A percentile compares a stretch with the other conserved stretches of the same genome.
Evolutionary conservation across 768 basidiomycete genomes (phyloP).

Genomic region (Tubosaeta sp.): DNA sequence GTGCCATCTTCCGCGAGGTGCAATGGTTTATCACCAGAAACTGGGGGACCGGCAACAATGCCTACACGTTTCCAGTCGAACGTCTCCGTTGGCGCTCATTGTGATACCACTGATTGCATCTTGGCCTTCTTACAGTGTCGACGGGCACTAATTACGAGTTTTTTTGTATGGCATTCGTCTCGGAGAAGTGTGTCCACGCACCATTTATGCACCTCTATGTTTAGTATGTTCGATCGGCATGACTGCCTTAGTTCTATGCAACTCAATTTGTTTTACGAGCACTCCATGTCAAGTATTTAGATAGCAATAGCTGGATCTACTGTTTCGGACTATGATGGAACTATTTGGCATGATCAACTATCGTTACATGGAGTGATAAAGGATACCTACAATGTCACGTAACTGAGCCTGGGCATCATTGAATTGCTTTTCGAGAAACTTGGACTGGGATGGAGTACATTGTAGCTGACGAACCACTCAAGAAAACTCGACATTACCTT

Average conservation of each 20-base stretch:
- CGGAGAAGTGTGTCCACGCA: neutral
- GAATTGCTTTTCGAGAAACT: slow-evolving; percentile 92
- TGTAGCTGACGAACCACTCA: neutral
- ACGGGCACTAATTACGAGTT: neutral
- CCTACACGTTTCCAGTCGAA: slow-evolving; percentile 20
- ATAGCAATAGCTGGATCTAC: slow-evolving; percentile 17
- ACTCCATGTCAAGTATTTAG: neutral
- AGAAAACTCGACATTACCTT: slow-evolving; percentile 51
- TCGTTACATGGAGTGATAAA: neutral
- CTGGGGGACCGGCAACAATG: slow-evolving; percentile 18
- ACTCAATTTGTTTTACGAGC: slow-evolving; percentile 1
- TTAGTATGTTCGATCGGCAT: slow-evolving; percentile 1
- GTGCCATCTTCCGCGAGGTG: slow-evolving; percentile 23
- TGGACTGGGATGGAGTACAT: slow-evolving; percentile 47
- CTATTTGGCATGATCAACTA: slow-evolving; percentile 13
- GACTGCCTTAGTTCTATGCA: neutral
- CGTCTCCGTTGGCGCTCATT: slow-evolving; percentile 12
- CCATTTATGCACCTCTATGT: slow-evolving; percentile 1
- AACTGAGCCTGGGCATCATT: slow-evolving; percentile 85
- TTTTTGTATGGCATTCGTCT: neutral
- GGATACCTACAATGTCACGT: slow-evolving; percentile 67
- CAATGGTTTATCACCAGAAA: slow-evolving; percentile 29
- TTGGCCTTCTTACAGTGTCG: neutral
- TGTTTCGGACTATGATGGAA: slow-evolving; percentile 29
- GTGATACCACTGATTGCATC: slow-evolving; percentile 6